Conservation (phyloP, 345 rosid species). For the Rhodamnia argentea region DNA sequence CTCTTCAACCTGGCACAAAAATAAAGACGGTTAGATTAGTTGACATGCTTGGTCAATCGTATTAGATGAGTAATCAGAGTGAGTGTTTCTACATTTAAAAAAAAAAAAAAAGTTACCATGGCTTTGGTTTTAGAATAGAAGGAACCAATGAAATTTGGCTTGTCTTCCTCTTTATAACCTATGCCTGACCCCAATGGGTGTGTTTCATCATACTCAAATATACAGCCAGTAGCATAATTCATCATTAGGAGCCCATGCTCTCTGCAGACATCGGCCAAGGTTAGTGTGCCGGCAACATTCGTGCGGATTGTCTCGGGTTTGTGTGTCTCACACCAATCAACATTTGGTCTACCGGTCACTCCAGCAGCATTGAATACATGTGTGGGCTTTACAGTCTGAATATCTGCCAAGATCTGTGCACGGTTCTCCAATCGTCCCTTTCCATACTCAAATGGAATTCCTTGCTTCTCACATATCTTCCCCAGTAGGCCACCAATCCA, state of each 20-base stretch:
- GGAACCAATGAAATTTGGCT: constrained; percentile 30
- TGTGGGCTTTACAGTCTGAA: constrained; percentile 31
- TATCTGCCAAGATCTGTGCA: constrained; percentile 23
- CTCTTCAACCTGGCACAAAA: constrained; percentile 31
- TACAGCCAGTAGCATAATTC: constrained; percentile 39
- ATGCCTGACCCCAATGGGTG: constrained; percentile 31
- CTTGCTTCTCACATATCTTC: constrained; percentile 34
- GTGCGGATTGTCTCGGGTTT: constrained; percentile 34
- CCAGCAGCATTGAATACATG: constrained; percentile 45
- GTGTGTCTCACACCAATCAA: constrained; percentile 42
- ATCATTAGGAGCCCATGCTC: constrained; percentile 28
- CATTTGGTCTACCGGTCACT: constrained; percentile 39
- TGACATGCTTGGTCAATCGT: background rate
- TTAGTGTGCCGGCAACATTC: constrained; percentile 33
- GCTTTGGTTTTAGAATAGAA: constrained; percentile 43
- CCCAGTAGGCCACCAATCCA: constrained; percentile 43
- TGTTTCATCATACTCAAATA: constrained; percentile 32
- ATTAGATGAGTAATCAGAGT: background rate
- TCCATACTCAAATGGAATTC: constrained; percentile 29
- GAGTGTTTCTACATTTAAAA: background rate
- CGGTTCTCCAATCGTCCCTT: constrained; percentile 33
- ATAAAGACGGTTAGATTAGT: background rate
- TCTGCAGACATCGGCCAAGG: constrained; percentile 33
- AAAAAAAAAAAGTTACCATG: constrained; percentile 12
- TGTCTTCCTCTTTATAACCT: constrained; percentile 35